Percentiles rank a stretch among this genome's conserved stretches.
phyloP scores from a whole-genome alignment of 2,329 filamentous ascomycete species.

The Fusarium sacchari region DNA sequence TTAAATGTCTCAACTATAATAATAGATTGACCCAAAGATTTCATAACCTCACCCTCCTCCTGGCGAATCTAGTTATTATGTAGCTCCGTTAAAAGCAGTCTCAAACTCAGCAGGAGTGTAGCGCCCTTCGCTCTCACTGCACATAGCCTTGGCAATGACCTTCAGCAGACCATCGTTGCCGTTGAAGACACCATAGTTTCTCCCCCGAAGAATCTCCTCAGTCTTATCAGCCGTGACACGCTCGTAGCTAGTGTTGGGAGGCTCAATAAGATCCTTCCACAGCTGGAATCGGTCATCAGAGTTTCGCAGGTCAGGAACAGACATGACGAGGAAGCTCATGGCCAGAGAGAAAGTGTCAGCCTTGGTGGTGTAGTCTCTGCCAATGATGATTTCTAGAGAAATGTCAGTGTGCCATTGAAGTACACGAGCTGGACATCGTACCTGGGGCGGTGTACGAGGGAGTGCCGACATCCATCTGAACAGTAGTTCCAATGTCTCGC shows the following conservation, averaged over 20 bases:
- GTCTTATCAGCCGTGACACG: background rate
- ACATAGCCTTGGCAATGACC: conserved; percentile 15
- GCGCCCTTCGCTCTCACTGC: background rate
- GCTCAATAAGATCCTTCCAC: conserved; percentile 21
- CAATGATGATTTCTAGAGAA: conserved; percentile 5
- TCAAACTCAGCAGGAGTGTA: conserved; percentile 5
- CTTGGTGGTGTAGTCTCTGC: conserved; percentile 2
- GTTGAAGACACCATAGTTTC: conserved; percentile 4
- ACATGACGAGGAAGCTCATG: conserved; percentile 16
- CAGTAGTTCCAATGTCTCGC: background rate
- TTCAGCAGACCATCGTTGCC: conserved; percentile 12
- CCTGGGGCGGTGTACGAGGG: conserved; percentile 12
- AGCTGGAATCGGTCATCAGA: background rate
- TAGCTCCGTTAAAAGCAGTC: background rate
- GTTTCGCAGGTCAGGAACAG: background rate
- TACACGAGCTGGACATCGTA: background rate
- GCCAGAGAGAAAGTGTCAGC: background rate
- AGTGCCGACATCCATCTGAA: conserved; percentile 12
- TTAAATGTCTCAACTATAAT: background rate
- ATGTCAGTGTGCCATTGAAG: fast-evolving
- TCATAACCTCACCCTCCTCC: fast-evolving
- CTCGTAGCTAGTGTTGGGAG: background rate
- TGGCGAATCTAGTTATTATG: fast-evolving
- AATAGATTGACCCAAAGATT: fast-evolving
- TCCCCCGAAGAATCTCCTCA: background rate